phyloP scores from a whole-genome alignment of 2,329 filamentous ascomycete genomes.

The Fusarium verticillioides region DNA sequence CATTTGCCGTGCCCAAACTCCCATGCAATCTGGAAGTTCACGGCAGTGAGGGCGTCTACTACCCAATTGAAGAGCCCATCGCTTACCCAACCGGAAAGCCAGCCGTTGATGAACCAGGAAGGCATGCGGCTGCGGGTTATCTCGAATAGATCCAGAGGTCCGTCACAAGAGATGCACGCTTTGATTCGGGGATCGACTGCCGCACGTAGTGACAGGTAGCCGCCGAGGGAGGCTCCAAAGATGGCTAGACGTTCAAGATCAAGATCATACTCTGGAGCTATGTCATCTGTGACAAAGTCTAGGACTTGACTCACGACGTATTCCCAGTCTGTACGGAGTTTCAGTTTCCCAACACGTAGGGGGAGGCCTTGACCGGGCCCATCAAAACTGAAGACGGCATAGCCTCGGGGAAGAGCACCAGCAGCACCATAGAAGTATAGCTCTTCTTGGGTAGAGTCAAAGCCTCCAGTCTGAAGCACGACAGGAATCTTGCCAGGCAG shows the following conservation, averaged over 20 bases:
- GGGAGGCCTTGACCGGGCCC: constrained; percentile 58
- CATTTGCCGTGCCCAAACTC: constrained; percentile 42
- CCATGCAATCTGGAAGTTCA: constrained; percentile 48
- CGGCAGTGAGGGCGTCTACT: constrained; percentile 17
- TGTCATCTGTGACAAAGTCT: constrained; percentile 42
- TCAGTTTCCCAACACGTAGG: constrained; percentile 44
- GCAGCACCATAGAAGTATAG: constrained; percentile 50
- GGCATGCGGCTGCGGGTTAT: constrained; percentile 44
- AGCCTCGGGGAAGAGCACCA: constrained; percentile 48
- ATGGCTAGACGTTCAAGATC: constrained; percentile 53
- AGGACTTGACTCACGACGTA: constrained; percentile 48
- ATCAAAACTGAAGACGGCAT: constrained; percentile 58
- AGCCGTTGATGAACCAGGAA: constrained; percentile 35
- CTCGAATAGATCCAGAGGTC: constrained; percentile 41
- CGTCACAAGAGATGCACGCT: constrained; percentile 53
- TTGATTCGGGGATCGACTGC: constrained; percentile 55
- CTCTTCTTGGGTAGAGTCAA: constrained; percentile 55
- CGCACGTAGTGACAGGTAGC: constrained; percentile 58
- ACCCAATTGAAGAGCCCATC: constrained; percentile 44
- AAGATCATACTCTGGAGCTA: constrained; percentile 43
- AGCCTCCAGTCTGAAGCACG: constrained; percentile 50
- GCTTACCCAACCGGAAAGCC: constrained; percentile 37
- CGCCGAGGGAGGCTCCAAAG: constrained; percentile 55
- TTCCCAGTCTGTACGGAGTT: constrained; percentile 54
- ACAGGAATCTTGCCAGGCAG: constrained; percentile 48